phyloP scores from a whole-genome alignment of 1,139 yeast genomes.

The Hanseniaspora uvarum region DNA sequence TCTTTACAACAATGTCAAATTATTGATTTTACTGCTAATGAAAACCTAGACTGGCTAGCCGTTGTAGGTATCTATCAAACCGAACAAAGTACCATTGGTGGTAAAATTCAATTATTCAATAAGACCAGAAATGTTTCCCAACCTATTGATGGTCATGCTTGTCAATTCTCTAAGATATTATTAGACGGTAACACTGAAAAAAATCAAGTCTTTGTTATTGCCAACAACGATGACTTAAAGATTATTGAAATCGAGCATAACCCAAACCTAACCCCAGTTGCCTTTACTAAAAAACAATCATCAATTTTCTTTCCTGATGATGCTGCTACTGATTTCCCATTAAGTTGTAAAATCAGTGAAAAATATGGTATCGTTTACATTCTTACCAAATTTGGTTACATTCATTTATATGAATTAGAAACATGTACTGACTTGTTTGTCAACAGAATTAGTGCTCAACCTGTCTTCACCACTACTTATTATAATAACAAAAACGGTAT shows the following conservation, averaged over 20 bases:
- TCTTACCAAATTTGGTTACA: constrained; percentile 90
- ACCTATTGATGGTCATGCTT: constrained; percentile 96
- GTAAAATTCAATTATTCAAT: constrained; percentile 87
- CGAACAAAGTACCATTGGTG: constrained; percentile 78
- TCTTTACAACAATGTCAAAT: constrained; percentile 74
- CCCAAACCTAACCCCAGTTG: constrained; percentile 63
- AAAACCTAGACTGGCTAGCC: constrained; percentile 83
- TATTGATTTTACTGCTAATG: constrained; percentile 79
- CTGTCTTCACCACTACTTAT: constrained; percentile 81
- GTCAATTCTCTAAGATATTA: constrained; percentile 68
- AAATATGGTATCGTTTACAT: constrained; percentile 79
- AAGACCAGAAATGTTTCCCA: constrained; percentile 85
- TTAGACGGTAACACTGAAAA: constrained; percentile 60
- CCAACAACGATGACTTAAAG: constrained; percentile 82
- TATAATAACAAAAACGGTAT: constrained; percentile 73
- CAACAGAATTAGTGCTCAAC: constrained; percentile 92
- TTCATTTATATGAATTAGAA: constrained; percentile 89
- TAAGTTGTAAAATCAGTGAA: constrained; percentile 77
- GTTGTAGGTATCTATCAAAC: constrained; percentile 92
- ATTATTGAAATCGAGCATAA: constrained; percentile 94
- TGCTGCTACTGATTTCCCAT: constrained; percentile 93
- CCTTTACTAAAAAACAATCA: constrained; percentile 74
- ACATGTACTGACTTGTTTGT: constrained; percentile 87
- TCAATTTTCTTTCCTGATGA: constrained; percentile 96
- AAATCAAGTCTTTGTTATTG: constrained; percentile 79